phyloP scores from a whole-genome alignment of 2,329 filamentous ascomycete species.

The Davidsoniella neocaledoniae region DNA sequence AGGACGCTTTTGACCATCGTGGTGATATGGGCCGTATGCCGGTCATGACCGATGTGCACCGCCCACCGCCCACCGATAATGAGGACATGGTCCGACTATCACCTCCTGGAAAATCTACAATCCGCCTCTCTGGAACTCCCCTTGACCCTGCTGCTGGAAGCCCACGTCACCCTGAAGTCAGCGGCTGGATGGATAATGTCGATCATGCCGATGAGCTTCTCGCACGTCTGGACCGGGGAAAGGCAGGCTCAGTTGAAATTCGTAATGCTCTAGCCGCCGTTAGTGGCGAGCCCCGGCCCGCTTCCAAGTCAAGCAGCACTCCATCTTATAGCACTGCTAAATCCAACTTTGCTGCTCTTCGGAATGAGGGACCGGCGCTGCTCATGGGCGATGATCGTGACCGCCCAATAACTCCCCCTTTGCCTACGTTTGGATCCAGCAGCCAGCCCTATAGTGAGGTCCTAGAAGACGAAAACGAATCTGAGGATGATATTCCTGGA shows the following conservation, averaged over 20 bases:
- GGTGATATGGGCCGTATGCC: conserved; percentile 8
- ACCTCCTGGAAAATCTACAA: background rate
- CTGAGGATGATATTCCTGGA: conserved; percentile 24
- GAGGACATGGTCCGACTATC: background rate
- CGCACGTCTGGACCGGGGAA: conserved; percentile 23
- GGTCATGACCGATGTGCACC: conserved; percentile 6
- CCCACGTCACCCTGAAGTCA: conserved; percentile 32
- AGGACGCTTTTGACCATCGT: conserved; percentile 22
- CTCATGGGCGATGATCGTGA: conserved; percentile 19
- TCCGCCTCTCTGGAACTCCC: background rate
- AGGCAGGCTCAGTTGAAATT: conserved; percentile 10
- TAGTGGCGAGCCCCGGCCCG: conserved; percentile 20
- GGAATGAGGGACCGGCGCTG: conserved; percentile 34
- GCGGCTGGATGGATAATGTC: conserved; percentile 40
- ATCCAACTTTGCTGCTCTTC: conserved; percentile 33
- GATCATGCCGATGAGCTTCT: conserved; percentile 37
- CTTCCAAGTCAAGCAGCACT: conserved; percentile 23
- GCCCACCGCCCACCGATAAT: conserved; percentile 8
- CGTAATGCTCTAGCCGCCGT: conserved; percentile 14
- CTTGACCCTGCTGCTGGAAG: conserved; percentile 16
- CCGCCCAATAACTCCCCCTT: background rate
- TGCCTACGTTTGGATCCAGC: conserved; percentile 11
- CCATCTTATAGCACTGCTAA: conserved; percentile 35
- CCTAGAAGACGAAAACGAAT: conserved; percentile 20
- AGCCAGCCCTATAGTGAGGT: conserved; percentile 13